Base-by-base conservation (phyloP, 306 rosid genomes). In the Cucurbita pepo region DNA sequence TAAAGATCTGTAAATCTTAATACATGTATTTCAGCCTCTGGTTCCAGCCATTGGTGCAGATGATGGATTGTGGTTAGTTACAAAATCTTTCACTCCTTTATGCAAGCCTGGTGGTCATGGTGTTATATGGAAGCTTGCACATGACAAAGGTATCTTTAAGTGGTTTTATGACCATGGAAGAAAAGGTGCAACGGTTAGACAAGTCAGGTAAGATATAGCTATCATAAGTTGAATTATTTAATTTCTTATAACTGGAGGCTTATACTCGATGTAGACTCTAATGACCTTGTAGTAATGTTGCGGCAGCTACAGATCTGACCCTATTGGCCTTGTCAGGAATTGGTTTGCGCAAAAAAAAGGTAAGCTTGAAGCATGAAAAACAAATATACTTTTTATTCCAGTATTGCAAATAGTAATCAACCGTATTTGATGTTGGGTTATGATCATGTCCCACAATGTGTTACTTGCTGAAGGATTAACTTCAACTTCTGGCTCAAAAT, bases 51-150 rank as follows among this genome's bases (percentile, higher is more conserved):
- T 89, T 77, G 82, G 86, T 77, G 95, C 91, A 34, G 92, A 87
- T 79, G 97, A 89, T 80, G 99, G 96, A 61, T 85, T 83, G 75
- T 94, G 99, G 99, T 70, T 94, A 79, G 85, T 86, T 73, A 83
- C 88, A 48, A 83, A 88, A 81, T 85, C 95, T 21, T 91, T 91
- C 79, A 76, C 77, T 60, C 96, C 91, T 37, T 64, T 94, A 77
- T 82, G 96, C 86, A 94, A 94, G 86, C 99, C 99, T 54, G 86
- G 99, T 81, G 99, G 99, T 74, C 99, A 91, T 76, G 96, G 97
- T 76, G 97, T 88, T 60, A 86, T 94, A 81, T 94, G 97, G 99
- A 94, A 91, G 81, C 96, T 94, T 82, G 96, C 97, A 38, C 79
- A 85, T 71, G 97, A 94, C 73, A 91, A 84, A 76, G 99, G 99